A percentile compares a stretch with the other conserved stretches of the same genome.
These are phyloP conservation scores for Phytopythium oedochilum DNA, from an alignment of 352 stramenopile genomes.

Conservation along the genomic window DNA sequence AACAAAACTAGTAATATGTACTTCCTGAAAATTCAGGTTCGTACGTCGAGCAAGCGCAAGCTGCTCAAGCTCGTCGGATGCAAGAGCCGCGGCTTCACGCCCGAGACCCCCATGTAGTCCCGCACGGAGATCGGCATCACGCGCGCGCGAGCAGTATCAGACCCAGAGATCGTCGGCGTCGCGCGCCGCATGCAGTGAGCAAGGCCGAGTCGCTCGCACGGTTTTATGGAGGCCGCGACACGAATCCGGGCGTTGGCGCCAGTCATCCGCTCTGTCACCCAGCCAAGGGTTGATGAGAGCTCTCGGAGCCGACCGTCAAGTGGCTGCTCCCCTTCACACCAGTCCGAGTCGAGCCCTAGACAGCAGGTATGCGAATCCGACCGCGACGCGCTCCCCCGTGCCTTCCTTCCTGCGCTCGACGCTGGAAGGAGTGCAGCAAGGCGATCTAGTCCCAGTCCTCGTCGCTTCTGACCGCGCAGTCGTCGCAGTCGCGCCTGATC, in stretches of 20 bases:
- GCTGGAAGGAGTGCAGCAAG: background rate
- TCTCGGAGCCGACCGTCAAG: background rate
- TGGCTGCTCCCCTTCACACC: background rate
- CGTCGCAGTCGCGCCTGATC: background rate
- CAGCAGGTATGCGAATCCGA: slow-evolving; percentile 1
- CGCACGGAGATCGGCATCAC: too few species aligned
- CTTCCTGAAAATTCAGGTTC: too few species aligned
- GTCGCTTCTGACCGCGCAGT: background rate
- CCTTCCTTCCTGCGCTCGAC: background rate
- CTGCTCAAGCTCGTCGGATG: too few species aligned
- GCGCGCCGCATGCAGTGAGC: background rate
- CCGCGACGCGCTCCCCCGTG: background rate
- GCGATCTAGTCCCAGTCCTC: background rate
- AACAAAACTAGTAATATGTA: too few species aligned
- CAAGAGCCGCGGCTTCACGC: too few species aligned
- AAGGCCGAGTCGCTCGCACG: slow-evolving; percentile 12
- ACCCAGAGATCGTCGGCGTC: background rate
- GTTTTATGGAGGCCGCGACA: slow-evolving; percentile 9
- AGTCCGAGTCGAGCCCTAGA: background rate
- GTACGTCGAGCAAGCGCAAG: too few species aligned
- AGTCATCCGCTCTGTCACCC: too few species aligned
- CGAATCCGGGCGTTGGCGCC: background rate
- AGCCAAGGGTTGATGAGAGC: background rate
- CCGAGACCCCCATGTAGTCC: too few species aligned
- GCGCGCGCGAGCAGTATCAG: too few species aligned